Conservation (phyloP, 495 filamentous ascomycete species). For the Penicillium cataractarum region DNA sequence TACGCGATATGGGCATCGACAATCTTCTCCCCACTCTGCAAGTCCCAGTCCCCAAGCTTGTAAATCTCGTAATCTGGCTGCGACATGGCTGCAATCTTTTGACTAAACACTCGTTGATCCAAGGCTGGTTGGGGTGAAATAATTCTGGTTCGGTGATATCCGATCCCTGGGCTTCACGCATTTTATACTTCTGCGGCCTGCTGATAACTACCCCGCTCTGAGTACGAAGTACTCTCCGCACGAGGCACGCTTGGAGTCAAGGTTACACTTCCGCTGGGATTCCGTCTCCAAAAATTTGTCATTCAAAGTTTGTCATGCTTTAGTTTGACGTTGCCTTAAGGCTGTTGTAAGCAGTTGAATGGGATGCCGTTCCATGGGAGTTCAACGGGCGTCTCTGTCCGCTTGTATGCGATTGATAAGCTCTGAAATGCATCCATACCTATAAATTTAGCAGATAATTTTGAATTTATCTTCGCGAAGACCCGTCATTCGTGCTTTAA, state of each 20-base stretch:
- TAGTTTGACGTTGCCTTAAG: background rate
- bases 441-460: too few species aligned
- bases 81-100: constrained; percentile 31
- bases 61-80: constrained; percentile 51
- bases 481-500: background rate
- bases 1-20: constrained; percentile 65
- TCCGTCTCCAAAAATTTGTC: constrained; percentile 6
- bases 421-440: too few species aligned
- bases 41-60: constrained; percentile 63
- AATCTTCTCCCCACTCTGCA: constrained; percentile 61
- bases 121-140: background rate
- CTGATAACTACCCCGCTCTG: constrained; percentile 27
- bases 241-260: constrained; percentile 15
- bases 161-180: background rate
- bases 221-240: constrained; percentile 18
- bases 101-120: background rate
- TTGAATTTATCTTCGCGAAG: background rate
- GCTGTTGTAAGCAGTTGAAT: background rate
- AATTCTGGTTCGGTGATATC: background rate
- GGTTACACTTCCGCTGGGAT: background rate
- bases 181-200: constrained; percentile 17
- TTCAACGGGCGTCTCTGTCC: background rate
- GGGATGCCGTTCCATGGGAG: background rate
- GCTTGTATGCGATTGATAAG: background rate
- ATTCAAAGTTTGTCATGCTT: constrained; percentile 1